Evolutionary conservation across 306 rosid species (phyloP).

Genomic region (Comarum palustre): DNA sequence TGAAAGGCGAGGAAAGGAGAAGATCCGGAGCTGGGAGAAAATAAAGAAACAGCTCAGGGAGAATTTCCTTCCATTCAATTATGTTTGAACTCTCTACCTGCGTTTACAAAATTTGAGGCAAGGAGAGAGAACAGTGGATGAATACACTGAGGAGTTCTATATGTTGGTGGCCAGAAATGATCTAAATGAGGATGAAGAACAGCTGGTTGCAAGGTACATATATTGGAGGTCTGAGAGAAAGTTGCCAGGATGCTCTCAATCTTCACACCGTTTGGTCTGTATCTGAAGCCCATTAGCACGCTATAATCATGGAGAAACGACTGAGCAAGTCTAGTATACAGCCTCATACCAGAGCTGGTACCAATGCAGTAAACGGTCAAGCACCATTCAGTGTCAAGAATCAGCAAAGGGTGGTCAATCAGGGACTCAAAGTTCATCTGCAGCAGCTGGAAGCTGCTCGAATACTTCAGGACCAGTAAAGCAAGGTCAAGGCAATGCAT

Average conservation of each 20-base stretch:
- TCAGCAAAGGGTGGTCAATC: background rate
- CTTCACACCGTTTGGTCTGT: background rate
- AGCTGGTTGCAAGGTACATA: background rate
- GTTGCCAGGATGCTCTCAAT: background rate
- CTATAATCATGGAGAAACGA: background rate
- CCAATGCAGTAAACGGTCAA: background rate
- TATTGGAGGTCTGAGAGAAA: background rate
- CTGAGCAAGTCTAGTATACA: background rate
- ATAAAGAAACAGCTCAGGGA: background rate
- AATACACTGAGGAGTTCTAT: background rate
- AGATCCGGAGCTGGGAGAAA: background rate
- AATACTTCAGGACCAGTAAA: background rate
- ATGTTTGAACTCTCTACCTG: background rate
- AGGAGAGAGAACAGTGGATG: background rate
- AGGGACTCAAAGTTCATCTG: background rate
- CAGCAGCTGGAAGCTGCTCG: background rate
- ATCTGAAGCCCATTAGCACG: background rate
- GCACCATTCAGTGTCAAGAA: background rate
- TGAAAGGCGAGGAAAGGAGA: background rate
- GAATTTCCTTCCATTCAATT: background rate
- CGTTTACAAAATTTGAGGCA: background rate
- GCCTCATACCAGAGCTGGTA: background rate
- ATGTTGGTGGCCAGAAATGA: background rate
- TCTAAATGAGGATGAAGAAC: no score
- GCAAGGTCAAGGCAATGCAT: background rate